phyloP scores from a whole-genome alignment of 2,329 filamentous ascomycete genomes.

The Aspergillus glaucus region DNA sequence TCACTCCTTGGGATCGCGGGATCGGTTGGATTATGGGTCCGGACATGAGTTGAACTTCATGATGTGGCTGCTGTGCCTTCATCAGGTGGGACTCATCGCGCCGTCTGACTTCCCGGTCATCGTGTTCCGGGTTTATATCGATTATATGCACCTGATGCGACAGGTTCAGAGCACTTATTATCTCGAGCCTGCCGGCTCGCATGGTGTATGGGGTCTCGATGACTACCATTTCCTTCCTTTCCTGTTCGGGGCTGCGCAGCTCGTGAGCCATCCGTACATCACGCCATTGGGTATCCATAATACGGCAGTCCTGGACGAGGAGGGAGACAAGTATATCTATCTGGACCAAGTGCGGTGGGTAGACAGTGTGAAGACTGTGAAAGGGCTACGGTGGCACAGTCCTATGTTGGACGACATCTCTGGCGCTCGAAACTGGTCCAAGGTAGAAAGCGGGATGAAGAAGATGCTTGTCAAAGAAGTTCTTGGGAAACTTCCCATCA shows the following conservation, averaged over 20 bases:
- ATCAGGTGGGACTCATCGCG: conserved; percentile 64
- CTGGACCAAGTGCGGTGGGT: conserved; percentile 90
- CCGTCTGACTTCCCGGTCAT: conserved; percentile 64
- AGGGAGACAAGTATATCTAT: conserved; percentile 76
- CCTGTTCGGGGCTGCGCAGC: conserved; percentile 85
- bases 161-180: conserved; percentile 87
- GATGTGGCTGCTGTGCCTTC: conserved; percentile 92
- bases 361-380: conserved; percentile 92
- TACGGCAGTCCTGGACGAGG: conserved; percentile 78
- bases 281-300: conserved; percentile 81
- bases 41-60: conserved; percentile 97
- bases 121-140: conserved; percentile 70
- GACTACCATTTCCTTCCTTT: conserved; percentile 98
- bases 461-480: conserved; percentile 96
- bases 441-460: conserved; percentile 91
- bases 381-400: conserved; percentile 89
- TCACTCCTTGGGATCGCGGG: conserved; percentile 78
- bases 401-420: conserved; percentile 99
- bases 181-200: conserved; percentile 90
- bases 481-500: conserved; percentile 85
- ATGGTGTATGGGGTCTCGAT: conserved; percentile 96
- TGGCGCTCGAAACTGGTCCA: conserved; percentile 78
- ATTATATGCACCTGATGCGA: conserved; percentile 83
- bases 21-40: conserved; percentile 90
- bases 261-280: conserved; percentile 75